Base-by-base conservation (phyloP, 768 basidiomycete genomes). In the Kwoniella heveanensis region DNA sequence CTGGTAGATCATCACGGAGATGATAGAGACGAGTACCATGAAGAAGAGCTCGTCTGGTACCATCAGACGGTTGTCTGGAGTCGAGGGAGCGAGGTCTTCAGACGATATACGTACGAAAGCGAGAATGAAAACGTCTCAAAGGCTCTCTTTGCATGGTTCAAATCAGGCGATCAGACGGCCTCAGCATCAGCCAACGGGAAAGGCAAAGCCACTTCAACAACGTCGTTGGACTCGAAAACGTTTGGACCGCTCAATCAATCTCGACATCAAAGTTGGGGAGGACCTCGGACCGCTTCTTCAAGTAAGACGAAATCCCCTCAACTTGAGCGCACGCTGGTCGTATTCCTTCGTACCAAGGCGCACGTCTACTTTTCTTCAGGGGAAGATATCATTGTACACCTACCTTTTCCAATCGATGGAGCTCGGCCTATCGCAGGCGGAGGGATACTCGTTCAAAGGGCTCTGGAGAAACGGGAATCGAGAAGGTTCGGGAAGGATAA, bases 11-110 rank as follows among this genome's bases (percentile, higher is more conserved):
- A 21, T 12, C 52, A 7, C 25, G 48, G 21, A 21, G 51, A 60
- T 54, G 56, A 19, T 8, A 8, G 15, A 25, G 57, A 63, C 24
- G 54, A 32, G 24, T 56, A 56, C 17, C 36, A 57, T 12, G 72
- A 72, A 32, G 79, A 81, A 54, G 73, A 77, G 64, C 69, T 81
- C 2, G 74, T 67, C 7, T 81, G 80, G 80, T 76, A 55, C 7
- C 71, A 52, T 1, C 61, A 60, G 22, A 71, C 60, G 6, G 66
- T 80, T 26, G 65, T 80, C 12, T 81, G 79, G 78, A 74, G 69
- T 32, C 46, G 66, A 49, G 74, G 77, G 17, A 49, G 66, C 10
- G 50, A 76, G 49, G 46, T 81, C 8, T 71, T 69, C 36, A 62
- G 76, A 36, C 67, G 71, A 25, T 81, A 67, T 48, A 71, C 74